Base-by-base conservation (phyloP, 1,284 basidiomycete genomes). In the Tetrapyrgos nigripes region DNA sequence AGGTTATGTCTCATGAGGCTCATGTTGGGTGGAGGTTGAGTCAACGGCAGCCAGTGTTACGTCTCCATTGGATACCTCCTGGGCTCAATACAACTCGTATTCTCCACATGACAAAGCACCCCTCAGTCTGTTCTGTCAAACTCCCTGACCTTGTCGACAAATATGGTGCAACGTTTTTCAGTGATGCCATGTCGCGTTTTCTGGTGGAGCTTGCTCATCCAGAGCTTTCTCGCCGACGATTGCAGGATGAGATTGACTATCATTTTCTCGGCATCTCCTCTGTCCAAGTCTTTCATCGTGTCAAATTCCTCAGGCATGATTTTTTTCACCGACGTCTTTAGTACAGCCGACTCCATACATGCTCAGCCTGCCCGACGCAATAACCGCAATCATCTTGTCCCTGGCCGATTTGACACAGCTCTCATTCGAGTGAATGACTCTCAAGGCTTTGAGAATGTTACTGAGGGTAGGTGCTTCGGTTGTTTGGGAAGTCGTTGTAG, bases 131-230 rank as follows among this genome's bases (percentile, higher is more conserved):
- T 40, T 37, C 60, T 0, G 59, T 73, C 9, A 54, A 50, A 4
- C 28, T 21, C 1, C 19, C 33, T 10, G 37, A 19, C 6, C 11
- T 27, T 3, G 35, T 11, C 8, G 13, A 24, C 8, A 43, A 61
- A 6, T 75, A 76, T 52, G 67, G 71, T 1, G 71, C 71, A 2
- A 37, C 29, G 1, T 57, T 58, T 33, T 70, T 77, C 44, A 58
- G 52, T 10, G 65, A 68, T 23, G 72, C 71, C 0, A 66, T 75
- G n/a, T 63, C 68, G 1, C 62, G 63, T 1, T 75, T 64, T 46
- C 55, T 71, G 14, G 63, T 67, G 2, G 43, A 53, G 5, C 52
- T 59, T 28, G 58, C 59, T 6, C 24, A 66, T 28, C 65, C 67
- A 0, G 17, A 35, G 3, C 26, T 61, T 3, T 45, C 57, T 0